These are phyloP conservation scores for Apophysomyces variabilis DNA, from an alignment of 371 early-diverging fungal species.

Conservation along the genomic window DNA sequence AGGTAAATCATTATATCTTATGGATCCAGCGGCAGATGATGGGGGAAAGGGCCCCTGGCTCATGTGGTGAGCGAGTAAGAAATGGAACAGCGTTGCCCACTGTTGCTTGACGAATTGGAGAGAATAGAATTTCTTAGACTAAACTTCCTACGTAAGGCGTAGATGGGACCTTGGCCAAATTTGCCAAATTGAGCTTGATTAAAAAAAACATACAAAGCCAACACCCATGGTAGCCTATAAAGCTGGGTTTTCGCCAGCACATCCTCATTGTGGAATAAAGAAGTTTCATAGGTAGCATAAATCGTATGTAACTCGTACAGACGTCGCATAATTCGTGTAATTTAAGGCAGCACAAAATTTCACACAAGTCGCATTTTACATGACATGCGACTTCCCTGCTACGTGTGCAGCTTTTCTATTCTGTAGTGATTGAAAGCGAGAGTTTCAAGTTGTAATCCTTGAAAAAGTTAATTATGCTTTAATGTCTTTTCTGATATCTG, in stretches of 20 bases:
- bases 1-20: neutral
- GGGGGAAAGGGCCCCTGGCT: neutral
- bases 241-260: slow-evolving; percentile 45
- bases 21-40: neutral
- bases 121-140: slow-evolving; percentile 27
- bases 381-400: neutral
- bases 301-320: slow-evolving; percentile 42
- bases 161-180: slow-evolving; percentile 42
- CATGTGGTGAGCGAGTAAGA: neutral
- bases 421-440: too few species aligned
- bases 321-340: slow-evolving; percentile 33
- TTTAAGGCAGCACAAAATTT: neutral
- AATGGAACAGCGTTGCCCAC: neutral
- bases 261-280: slow-evolving; percentile 37
- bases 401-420: slow-evolving; percentile 44
- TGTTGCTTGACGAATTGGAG: neutral
- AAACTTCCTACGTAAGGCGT: slow-evolving; percentile 32
- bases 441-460: too few species aligned
- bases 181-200: slow-evolving; percentile 47
- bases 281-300: slow-evolving; percentile 48
- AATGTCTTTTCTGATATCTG: neutral
- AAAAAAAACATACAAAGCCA: slow-evolving; percentile 40
- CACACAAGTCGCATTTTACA: too few species aligned
- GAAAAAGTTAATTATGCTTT: neutral
- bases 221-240: slow-evolving; percentile 54